A percentile compares a stretch with the other conserved stretches of the same genome.
phyloP scores from a whole-genome alignment of 78 protist genomes.

The Polysphondylium violaceum region DNA sequence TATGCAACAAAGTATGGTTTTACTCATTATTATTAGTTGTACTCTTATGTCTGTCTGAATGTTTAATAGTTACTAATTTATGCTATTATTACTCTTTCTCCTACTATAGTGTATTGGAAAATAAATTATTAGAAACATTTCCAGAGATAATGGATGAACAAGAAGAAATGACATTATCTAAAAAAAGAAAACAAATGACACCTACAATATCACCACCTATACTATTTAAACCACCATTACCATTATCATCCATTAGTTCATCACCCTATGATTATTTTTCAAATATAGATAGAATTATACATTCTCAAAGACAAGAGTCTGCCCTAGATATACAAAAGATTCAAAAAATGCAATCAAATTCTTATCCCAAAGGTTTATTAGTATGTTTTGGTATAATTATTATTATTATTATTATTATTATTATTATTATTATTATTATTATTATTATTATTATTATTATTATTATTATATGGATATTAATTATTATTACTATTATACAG shows the following conservation, averaged over 20 bases:
- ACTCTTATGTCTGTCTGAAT: not conserved
- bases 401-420: too few species aligned
- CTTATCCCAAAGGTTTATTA: conserved; percentile 37
- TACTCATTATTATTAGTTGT: too few species aligned
- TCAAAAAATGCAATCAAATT: conserved; percentile 49
- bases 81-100: not conserved
- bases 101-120: conserved; percentile 14
- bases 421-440: too few species aligned
- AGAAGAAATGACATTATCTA: conserved; percentile 8
- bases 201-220: conserved; percentile 44
- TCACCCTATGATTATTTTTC: conserved; percentile 25
- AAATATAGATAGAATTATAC: conserved; percentile 26
- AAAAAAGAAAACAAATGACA: conserved; percentile 52
- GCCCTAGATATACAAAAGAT: conserved; percentile 45
- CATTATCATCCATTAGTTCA: not conserved
- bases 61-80: not conserved
- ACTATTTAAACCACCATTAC: conserved; percentile 17
- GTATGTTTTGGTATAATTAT: too few species aligned
- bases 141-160: conserved; percentile 15
- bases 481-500: not conserved
- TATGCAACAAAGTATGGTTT: conserved; percentile 8
- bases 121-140: conserved; percentile 21
- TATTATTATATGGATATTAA: not conserved
- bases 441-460: too few species aligned
- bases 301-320: conserved; percentile 32